Evolutionary conservation across 108 stramenopile species (phyloP).

Genomic region (Parmales sp.): DNA sequence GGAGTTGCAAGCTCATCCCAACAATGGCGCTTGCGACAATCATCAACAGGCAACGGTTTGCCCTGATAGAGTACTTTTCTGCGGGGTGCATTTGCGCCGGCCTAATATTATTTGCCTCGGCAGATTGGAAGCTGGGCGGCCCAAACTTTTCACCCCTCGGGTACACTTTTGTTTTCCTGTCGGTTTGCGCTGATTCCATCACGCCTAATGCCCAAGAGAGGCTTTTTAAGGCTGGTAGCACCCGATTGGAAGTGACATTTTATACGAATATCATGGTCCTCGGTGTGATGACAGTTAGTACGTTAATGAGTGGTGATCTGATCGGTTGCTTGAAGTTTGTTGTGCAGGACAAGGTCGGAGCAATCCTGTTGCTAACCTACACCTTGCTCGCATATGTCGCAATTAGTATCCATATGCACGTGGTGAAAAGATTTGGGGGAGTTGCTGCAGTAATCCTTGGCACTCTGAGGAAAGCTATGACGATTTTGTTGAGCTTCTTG

Average conservation of each 20-base stretch:
- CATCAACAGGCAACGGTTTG: slow-evolving; percentile 63
- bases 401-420: slow-evolving; percentile 76
- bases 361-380: slow-evolving; percentile 57
- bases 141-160: slow-evolving; percentile 75
- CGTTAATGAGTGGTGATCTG: slow-evolving; percentile 72
- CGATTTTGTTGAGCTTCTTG: slow-evolving; percentile 61
- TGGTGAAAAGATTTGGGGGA: slow-evolving; percentile 84
- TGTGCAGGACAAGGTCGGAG: slow-evolving; percentile 27
- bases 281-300: slow-evolving; percentile 67
- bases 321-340: slow-evolving; percentile 55
- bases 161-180: slow-evolving; percentile 65
- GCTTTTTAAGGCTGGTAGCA: slow-evolving; percentile 54
- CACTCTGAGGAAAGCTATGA: slow-evolving; percentile 87
- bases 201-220: slow-evolving; percentile 90
- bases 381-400: slow-evolving; percentile 81
- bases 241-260: slow-evolving; percentile 80
- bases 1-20: slow-evolving; percentile 81
- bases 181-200: slow-evolving; percentile 81
- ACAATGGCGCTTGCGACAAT: slow-evolving; percentile 84
- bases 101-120: slow-evolving; percentile 77
- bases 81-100: slow-evolving; percentile 78
- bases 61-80: slow-evolving; percentile 60
- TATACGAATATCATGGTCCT: slow-evolving; percentile 82
- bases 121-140: slow-evolving; percentile 73
- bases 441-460: slow-evolving; percentile 83